Conservation (phyloP, 768 basidiomycete species). For the Nevesoporus exiguus region DNA sequence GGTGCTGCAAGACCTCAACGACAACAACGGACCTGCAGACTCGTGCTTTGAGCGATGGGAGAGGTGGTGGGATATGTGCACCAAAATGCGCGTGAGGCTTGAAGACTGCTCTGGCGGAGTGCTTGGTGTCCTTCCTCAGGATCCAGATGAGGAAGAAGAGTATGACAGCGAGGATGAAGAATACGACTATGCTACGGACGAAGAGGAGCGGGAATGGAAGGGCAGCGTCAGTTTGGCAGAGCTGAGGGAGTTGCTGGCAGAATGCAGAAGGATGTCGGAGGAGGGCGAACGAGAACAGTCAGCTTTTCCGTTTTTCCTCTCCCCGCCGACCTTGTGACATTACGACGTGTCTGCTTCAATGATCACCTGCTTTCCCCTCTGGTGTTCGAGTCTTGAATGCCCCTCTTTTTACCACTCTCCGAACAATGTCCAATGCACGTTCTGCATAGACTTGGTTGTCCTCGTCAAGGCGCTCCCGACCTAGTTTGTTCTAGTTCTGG, state of each 20-base stretch:
- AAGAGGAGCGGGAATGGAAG: constrained; percentile 30
- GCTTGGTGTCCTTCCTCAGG: constrained; percentile 44
- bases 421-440: constrained; percentile 53
- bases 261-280: constrained; percentile 47
- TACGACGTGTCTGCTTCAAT: constrained; percentile 9
- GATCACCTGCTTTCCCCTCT: constrained; percentile 55
- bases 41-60: constrained; percentile 54
- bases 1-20: constrained; percentile 57
- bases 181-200: constrained; percentile 31
- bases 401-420: constrained; percentile 56
- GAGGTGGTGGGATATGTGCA: constrained; percentile 61
- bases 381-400: constrained; percentile 69
- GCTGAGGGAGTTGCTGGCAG: constrained; percentile 52
- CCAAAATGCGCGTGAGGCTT: constrained; percentile 48
- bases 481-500: constrained; percentile 8
- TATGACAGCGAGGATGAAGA: constrained; percentile 33
- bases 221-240: constrained; percentile 34
- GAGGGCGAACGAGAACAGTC: constrained; percentile 31
- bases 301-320: constrained; percentile 18
- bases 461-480: constrained; percentile 26
- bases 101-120: constrained; percentile 74
- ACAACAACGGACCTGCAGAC: constrained; percentile 46
- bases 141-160: constrained; percentile 33
- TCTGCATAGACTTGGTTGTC: constrained; percentile 10
- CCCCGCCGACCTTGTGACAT: constrained; percentile 6